Conservation (phyloP, 768 basidiomycete species). For the Calocybe indica region DNA sequence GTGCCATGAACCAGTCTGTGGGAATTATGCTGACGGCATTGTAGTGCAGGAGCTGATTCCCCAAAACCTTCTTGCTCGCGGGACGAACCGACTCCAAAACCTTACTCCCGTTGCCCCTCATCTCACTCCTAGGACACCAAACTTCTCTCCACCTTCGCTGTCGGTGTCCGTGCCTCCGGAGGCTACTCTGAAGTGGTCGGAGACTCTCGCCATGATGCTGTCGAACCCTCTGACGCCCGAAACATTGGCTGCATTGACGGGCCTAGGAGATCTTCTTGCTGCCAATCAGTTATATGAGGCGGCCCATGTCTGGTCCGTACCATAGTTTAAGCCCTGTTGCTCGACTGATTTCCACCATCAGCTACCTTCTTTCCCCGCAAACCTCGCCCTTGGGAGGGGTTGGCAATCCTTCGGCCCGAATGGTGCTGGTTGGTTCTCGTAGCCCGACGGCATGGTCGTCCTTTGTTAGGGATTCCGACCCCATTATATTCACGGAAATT, state of each 20-base stretch:
- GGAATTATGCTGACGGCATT: conserved; percentile 6
- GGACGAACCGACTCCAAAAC: conserved; percentile 32
- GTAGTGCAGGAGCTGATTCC: conserved; percentile 74
- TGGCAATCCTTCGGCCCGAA: conserved; percentile 60
- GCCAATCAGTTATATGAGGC: conserved; percentile 73
- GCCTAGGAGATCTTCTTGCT: conserved; percentile 79
- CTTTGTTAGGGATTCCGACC: conserved; percentile 63
- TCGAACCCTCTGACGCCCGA: conserved; percentile 66
- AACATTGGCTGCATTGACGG: conserved; percentile 68
- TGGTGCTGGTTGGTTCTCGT: conserved; percentile 69
- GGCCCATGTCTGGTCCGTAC: conserved; percentile 83
- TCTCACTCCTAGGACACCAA: conserved; percentile 60
- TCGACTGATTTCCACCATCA: conserved; percentile 22
- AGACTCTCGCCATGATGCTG: conserved; percentile 79
- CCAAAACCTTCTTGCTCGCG: conserved; percentile 42
- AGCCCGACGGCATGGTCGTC: conserved; percentile 44
- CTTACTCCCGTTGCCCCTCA: conserved; percentile 20
- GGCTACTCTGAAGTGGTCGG: conserved; percentile 71
- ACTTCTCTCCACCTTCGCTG: conserved; percentile 41
- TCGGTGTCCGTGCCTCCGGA: conserved; percentile 50
- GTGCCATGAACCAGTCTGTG: neutral
- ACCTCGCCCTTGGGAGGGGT: conserved; percentile 68
- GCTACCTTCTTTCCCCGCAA: conserved; percentile 83
- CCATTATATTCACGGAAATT: conserved; percentile 84
- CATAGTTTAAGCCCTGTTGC: neutral